These are phyloP conservation scores for Daldinia concentrica DNA, from an alignment of 495 filamentous ascomycete species.

Conservation along the genomic window DNA sequence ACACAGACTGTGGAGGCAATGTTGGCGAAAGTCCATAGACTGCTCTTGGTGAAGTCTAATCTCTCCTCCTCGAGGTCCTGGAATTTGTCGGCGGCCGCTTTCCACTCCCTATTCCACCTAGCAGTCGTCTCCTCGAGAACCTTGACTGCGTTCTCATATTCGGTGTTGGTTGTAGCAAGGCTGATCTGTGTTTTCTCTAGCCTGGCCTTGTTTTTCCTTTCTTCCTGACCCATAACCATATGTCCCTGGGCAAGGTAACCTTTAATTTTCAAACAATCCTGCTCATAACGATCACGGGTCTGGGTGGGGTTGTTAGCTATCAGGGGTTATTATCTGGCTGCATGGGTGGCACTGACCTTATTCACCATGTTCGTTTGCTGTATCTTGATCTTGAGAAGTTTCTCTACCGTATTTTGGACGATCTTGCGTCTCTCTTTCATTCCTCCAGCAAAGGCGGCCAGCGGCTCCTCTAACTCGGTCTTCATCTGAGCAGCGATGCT, in stretches of 20 bases:
- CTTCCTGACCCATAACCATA: slow-evolving; percentile 99
- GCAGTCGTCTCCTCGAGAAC: slow-evolving; percentile 94
- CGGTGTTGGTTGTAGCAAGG: slow-evolving; percentile 84
- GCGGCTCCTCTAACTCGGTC: slow-evolving; percentile 93
- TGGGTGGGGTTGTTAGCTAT: slow-evolving; percentile 52
- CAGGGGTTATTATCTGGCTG: not conserved
- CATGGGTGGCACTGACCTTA: slow-evolving; percentile 66
- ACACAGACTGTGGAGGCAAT: slow-evolving; percentile 98
- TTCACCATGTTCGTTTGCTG: slow-evolving; percentile 91
- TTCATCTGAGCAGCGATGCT: slow-evolving; percentile 94
- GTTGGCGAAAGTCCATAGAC: slow-evolving; percentile 97
- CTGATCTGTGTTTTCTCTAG: slow-evolving; percentile 99
- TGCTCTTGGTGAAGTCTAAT: slow-evolving; percentile 95
- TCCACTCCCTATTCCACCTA: slow-evolving; percentile 98
- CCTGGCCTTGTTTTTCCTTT: slow-evolving; percentile 98
- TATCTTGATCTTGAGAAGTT: slow-evolving; percentile 88
- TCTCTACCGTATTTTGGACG: slow-evolving; percentile 90
- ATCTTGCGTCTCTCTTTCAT: slow-evolving; percentile 97
- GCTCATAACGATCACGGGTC: slow-evolving; percentile 93
- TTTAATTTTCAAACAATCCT: slow-evolving; percentile 97
- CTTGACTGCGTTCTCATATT: slow-evolving; percentile 94
- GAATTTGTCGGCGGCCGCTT: slow-evolving; percentile 98
- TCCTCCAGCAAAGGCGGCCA: slow-evolving; percentile 88
- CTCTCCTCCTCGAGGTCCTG: slow-evolving; percentile 99
- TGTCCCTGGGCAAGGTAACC: slow-evolving; percentile 98